Evolutionary conservation across 192 early-diverging fungal species (phyloP).

Genomic region (Coemansia guatemalensis): DNA sequence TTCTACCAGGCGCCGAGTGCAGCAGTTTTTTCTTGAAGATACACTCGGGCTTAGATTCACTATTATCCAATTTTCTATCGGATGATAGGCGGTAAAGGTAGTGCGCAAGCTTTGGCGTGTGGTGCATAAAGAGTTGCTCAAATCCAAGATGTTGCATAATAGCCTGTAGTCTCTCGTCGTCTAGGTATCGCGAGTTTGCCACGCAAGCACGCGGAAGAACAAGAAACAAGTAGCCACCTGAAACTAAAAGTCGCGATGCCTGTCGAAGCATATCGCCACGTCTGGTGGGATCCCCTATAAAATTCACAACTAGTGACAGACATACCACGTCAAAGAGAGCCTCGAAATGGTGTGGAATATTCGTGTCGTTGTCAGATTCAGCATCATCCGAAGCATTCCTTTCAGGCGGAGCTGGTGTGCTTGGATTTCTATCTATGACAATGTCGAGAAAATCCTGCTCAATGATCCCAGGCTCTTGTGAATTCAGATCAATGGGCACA

Average conservation of each 20-base stretch:
- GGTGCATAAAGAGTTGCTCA: conserved; percentile 58
- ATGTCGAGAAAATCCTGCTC: conserved; percentile 84
- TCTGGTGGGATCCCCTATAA: conserved; percentile 72
- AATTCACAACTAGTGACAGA: conserved; percentile 85
- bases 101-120: conserved; percentile 77
- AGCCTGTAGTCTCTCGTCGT: conserved; percentile 65
- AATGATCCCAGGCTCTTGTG: conserved; percentile 68
- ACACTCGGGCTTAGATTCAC: neutral
- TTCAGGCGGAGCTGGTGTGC: no score
- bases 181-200: conserved; percentile 81
- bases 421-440: neutral
- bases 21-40: conserved; percentile 65
- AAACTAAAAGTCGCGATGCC: conserved; percentile 52
- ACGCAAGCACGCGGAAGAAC: conserved; percentile 84
- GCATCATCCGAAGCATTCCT: neutral
- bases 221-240: conserved; percentile 65
- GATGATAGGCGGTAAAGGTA: conserved; percentile 61
- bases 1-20: conserved; percentile 60
- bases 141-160: conserved; percentile 71
- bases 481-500: conserved; percentile 85
- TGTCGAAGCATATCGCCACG: conserved; percentile 71
- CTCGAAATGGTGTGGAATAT: conserved; percentile 21
- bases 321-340: conserved; percentile 72
- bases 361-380: conserved; percentile 36
- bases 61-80: no score